phyloP scores from a whole-genome alignment of 176 grass and related monocot genomes.

The Avena sativa region DNA sequence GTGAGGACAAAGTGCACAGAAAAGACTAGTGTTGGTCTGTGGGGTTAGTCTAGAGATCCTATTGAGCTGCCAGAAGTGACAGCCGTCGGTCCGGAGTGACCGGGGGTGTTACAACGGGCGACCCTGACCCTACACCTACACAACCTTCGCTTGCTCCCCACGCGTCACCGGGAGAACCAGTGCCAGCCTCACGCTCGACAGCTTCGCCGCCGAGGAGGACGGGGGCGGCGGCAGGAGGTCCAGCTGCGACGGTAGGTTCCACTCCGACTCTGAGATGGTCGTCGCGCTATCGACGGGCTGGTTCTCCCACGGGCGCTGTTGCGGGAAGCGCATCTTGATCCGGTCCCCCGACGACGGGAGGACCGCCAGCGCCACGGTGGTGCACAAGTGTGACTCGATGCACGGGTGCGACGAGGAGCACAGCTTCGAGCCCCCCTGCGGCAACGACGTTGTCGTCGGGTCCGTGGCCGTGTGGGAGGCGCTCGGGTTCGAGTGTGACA shows the following conservation, averaged over 20 bases:
- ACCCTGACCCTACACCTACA: background rate
- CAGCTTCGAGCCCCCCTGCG: slow-evolving; percentile 49
- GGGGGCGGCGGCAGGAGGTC: slow-evolving; percentile 31
- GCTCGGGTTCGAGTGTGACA: slow-evolving; percentile 37
- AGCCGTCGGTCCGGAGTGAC: too few species aligned
- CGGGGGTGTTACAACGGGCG: too few species aligned
- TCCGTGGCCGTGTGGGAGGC: slow-evolving; percentile 56
- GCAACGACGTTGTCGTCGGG: slow-evolving; percentile 49
- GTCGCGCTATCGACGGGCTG: slow-evolving; percentile 50
- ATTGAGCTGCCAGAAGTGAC: too few species aligned
- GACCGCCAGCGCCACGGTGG: slow-evolving; percentile 48
- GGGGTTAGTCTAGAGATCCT: too few species aligned
- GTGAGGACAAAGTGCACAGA: too few species aligned
- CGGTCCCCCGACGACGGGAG: slow-evolving; percentile 37
- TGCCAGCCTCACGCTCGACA: slow-evolving; percentile 46
- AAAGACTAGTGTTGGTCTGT: too few species aligned
- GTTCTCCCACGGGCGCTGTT: slow-evolving; percentile 22
- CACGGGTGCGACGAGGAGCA: slow-evolving; percentile 43
- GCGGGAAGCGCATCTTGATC: slow-evolving; percentile 28
- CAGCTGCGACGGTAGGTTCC: slow-evolving; percentile 39
- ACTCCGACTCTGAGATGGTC: slow-evolving; percentile 39
- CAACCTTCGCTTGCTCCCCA: slow-evolving; percentile 43
- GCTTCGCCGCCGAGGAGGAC: background rate
- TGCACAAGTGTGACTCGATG: slow-evolving; percentile 62
- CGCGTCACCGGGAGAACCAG: slow-evolving; percentile 8